Conservation (phyloP, 441 rosid genomes). For the Hypseocharis bilobata region DNA sequence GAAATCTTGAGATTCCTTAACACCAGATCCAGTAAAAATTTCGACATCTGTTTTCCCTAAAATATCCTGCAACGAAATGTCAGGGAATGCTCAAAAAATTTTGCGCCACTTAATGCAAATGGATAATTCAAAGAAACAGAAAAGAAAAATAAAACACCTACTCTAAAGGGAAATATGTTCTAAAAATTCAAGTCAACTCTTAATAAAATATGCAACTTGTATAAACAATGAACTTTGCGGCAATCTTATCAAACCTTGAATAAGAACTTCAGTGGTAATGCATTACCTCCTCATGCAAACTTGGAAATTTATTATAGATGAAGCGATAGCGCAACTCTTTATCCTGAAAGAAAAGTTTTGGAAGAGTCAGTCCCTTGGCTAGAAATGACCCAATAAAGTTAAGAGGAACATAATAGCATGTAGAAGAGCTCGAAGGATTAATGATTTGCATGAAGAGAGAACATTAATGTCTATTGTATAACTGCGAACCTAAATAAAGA, state of each 20-base stretch:
- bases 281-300: constrained; percentile 67
- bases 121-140: not conserved
- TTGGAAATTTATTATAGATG: constrained; percentile 84
- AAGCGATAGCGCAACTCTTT: constrained; percentile 79
- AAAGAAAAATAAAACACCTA: not conserved
- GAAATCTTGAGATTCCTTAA: constrained; percentile 85
- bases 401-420: not conserved
- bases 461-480: too few relatives aligned
- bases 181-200: constrained; percentile 1
- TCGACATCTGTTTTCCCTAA: constrained; percentile 83
- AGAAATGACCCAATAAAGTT: too few relatives aligned
- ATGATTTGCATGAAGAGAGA: not conserved
- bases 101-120: constrained; percentile 8
- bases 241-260: constrained; percentile 14
- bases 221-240: not conserved
- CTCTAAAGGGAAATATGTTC: not conserved
- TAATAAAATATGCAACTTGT: not conserved
- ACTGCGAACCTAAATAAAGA: too few relatives aligned
- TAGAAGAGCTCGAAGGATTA: not conserved
- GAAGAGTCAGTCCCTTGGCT: not conserved
- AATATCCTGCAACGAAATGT: constrained; percentile 52
- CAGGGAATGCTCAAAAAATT: constrained; percentile 4
- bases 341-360: constrained; percentile 49
- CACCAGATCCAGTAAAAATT: constrained; percentile 82
- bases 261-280: constrained; percentile 20